These are phyloP conservation scores for Sporothrix variecibatus DNA, from an alignment of 2,329 filamentous ascomycete genomes.

Conservation along the genomic window DNA sequence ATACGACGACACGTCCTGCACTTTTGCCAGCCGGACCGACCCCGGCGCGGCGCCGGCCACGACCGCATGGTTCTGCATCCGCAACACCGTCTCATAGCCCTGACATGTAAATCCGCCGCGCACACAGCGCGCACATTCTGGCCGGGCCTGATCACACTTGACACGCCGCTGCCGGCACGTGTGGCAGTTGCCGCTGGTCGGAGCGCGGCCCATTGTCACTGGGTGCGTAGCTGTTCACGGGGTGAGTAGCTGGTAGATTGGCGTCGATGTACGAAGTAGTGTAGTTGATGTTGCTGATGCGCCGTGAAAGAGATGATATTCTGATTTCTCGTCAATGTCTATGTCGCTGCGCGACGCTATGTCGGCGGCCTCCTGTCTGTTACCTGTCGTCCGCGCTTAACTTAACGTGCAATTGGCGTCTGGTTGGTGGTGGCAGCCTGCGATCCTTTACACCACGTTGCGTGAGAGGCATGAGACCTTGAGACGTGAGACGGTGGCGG, in stretches of 20 bases:
- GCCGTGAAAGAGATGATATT: no score
- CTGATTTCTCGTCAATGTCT: background rate
- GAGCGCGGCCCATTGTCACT: conserved; percentile 36
- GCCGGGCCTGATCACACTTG: conserved; percentile 36
- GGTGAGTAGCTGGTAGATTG: no score
- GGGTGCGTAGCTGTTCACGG: no score
- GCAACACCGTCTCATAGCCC: conserved; percentile 35
- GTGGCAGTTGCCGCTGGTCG: conserved; percentile 37
- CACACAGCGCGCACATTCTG: conserved; percentile 33
- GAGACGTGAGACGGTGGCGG: background rate
- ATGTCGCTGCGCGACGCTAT: background rate
- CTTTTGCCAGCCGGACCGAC: conserved; percentile 31
- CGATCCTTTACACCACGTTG: background rate
- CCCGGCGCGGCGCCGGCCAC: conserved; percentile 34
- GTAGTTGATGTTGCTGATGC: no score
- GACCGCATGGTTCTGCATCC: conserved; percentile 34
- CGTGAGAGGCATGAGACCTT: background rate
- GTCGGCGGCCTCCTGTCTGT: background rate
- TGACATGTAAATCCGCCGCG: conserved; percentile 34
- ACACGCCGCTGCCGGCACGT: conserved; percentile 36
- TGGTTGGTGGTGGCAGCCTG: no score
- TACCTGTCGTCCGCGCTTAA: background rate
- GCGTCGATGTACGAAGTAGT: background rate
- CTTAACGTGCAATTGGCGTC: background rate
- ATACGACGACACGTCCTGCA: conserved; percentile 33